Percentiles rank a stretch among this genome's conserved stretches.
phyloP scores from a whole-genome alignment of 1,284 basidiomycete genomes.

The Cutaneotrichosporon mucoides region DNA sequence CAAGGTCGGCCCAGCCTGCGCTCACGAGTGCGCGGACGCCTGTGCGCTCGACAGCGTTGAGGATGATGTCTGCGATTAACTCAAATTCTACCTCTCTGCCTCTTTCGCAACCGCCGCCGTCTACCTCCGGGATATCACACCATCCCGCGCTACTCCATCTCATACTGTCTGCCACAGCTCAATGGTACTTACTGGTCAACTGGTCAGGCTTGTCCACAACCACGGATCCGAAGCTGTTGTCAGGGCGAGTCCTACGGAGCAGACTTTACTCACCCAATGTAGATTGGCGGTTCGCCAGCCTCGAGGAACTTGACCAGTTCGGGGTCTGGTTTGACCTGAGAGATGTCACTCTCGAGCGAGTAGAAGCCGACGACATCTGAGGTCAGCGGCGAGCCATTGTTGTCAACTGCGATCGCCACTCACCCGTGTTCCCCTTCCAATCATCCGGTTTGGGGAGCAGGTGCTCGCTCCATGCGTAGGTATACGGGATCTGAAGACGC shows the following conservation, averaged over 20 bases:
- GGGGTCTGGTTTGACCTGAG: slow-evolving; percentile 41
- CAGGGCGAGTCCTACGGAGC: not conserved
- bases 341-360: slow-evolving; percentile 52
- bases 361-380: slow-evolving; percentile 64
- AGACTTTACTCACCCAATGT: slow-evolving; percentile 54
- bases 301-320: slow-evolving; percentile 55
- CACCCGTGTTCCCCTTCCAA: slow-evolving; percentile 62
- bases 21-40: slow-evolving; percentile 60
- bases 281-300: slow-evolving; percentile 58
- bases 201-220: slow-evolving; percentile 58
- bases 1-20: slow-evolving; percentile 61
- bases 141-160: too few relatives aligned
- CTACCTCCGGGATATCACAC: too few relatives aligned
- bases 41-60: slow-evolving; percentile 56
- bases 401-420: slow-evolving; percentile 10
- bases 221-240: slow-evolving; percentile 59
- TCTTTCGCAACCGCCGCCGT: too few relatives aligned
- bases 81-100: too few relatives aligned
- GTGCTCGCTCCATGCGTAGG: slow-evolving; percentile 64
- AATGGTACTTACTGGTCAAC: slow-evolving; percentile 45
- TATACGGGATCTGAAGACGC: slow-evolving; percentile 61
- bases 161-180: not conserved
- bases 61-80: slow-evolving; percentile 53
- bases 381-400: not conserved
- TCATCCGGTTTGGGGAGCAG: slow-evolving; percentile 63